Conservation (phyloP, 2,329 filamentous ascomycete species). For the Ceratocystis alfenasii region DNA sequence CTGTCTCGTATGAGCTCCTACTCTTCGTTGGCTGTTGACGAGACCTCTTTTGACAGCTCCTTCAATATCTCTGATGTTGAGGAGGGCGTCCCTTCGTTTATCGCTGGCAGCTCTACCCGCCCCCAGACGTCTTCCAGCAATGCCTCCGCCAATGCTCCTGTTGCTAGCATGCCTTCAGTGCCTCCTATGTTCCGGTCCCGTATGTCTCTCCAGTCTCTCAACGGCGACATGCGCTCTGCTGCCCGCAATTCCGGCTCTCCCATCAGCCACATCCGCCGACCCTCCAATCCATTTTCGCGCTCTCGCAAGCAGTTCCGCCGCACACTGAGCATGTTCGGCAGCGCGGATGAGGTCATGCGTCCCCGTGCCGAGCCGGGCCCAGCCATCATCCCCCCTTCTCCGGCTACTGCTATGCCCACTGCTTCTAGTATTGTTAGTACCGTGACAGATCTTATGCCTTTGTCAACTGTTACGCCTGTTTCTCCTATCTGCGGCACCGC, state of each 20-base stretch:
- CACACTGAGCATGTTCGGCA: constrained; percentile 96
- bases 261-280: constrained; percentile 59
- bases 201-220: constrained; percentile 15
- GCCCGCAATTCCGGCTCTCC: constrained; percentile 49
- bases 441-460: neutral
- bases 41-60: constrained; percentile 17
- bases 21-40: constrained; percentile 19
- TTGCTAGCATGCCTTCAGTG: constrained; percentile 34
- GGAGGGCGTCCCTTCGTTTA: constrained; percentile 31
- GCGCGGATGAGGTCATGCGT: constrained; percentile 77
- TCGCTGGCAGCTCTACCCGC: constrained; percentile 51
- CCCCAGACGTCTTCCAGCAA: constrained; percentile 36
- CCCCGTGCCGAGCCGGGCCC: constrained; percentile 42
- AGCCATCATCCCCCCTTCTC: constrained; percentile 23
- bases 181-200: constrained; percentile 38
- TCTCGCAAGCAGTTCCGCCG: constrained; percentile 82
- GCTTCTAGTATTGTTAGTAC: neutral
- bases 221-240: constrained; percentile 10
- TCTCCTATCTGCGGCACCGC: constrained; percentile 30
- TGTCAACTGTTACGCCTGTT: neutral
- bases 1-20: constrained; percentile 34
- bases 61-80: constrained; percentile 18
- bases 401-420: neutral
- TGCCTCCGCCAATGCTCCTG: constrained; percentile 7
- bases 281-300: constrained; percentile 57